These are phyloP conservation scores for Metschnikowia arizonensis DNA, from an alignment of 805 yeast species.

Conservation along the genomic window DNA sequence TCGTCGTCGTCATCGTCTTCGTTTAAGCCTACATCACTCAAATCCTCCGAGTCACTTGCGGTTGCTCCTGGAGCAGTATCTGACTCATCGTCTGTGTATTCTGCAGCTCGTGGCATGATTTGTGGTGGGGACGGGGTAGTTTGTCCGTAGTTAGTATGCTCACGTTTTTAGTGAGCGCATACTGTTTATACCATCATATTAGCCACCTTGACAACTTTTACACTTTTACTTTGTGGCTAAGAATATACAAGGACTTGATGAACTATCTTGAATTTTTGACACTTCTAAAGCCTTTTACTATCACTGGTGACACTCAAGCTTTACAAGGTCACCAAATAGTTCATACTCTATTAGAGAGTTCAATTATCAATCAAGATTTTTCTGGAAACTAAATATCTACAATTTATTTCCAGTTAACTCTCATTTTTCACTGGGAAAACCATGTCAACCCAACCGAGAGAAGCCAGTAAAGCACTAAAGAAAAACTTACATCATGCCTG, in stretches of 20 bases:
- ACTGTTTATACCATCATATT: neutral
- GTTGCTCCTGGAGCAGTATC: constrained; percentile 5
- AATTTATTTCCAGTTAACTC: too few relatives aligned
- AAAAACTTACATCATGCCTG: constrained; percentile 18
- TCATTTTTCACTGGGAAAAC: too few relatives aligned
- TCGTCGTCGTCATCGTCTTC: constrained; percentile 14
- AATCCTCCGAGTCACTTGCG: constrained; percentile 16
- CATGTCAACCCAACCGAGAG: neutral
- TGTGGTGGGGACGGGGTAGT: neutral
- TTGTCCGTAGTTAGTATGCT: neutral
- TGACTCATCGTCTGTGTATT: constrained; percentile 16
- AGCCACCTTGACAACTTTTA: too few relatives aligned
- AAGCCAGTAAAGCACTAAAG: neutral
- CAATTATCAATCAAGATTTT: too few relatives aligned
- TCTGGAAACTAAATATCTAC: too few relatives aligned
- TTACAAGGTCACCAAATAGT: too few relatives aligned
- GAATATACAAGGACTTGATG: too few relatives aligned
- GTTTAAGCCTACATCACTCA: constrained; percentile 12
- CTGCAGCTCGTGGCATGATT: constrained; percentile 1
- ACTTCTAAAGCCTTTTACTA: too few relatives aligned
- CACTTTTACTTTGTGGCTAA: too few relatives aligned
- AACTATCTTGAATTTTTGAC: too few relatives aligned
- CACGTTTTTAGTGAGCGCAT: neutral
- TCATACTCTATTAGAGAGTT: too few relatives aligned
- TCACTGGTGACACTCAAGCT: too few relatives aligned